These are phyloP conservation scores for Ganoderma sp. DNA, from an alignment of 1,284 basidiomycete species.

Conservation along the genomic window DNA sequence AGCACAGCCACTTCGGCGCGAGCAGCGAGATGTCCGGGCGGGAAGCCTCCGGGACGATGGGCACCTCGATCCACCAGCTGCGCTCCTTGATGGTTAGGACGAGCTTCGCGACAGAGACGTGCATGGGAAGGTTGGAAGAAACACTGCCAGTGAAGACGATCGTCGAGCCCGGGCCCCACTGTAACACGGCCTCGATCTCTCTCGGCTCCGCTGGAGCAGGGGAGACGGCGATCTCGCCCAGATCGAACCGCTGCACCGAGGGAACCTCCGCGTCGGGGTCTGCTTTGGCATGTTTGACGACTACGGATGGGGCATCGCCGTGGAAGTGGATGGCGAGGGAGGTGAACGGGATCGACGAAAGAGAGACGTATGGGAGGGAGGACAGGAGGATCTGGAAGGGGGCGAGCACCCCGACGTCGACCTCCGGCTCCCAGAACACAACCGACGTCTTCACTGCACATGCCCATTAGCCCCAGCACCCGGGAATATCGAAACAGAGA, in stretches of 20 bases:
- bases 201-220: slow-evolving; percentile 33
- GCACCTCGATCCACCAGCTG: slow-evolving; percentile 68
- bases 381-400: slow-evolving; percentile 76
- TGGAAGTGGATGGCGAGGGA: slow-evolving; percentile 64
- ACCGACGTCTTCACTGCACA: slow-evolving; percentile 64
- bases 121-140: slow-evolving; percentile 51
- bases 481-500: too few species aligned
- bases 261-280: slow-evolving; percentile 22
- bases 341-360: slow-evolving; percentile 63
- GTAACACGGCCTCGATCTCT: slow-evolving; percentile 49
- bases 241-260: slow-evolving; percentile 46
- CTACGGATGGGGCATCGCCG: slow-evolving; percentile 50
- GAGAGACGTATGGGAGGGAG: slow-evolving; percentile 50
- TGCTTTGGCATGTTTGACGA: slow-evolving; percentile 50
- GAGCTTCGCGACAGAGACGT: slow-evolving; percentile 56
- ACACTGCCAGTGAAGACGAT: slow-evolving; percentile 65
- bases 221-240: slow-evolving; percentile 46
- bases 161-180: slow-evolving; percentile 59
- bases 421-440: slow-evolving; percentile 73
- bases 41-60: slow-evolving; percentile 43
- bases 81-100: slow-evolving; percentile 59
- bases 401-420: slow-evolving; percentile 62
- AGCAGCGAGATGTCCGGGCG: slow-evolving; percentile 42
- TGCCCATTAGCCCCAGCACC: slow-evolving; percentile 2
- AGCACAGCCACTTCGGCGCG: slow-evolving; percentile 60